A percentile compares a stretch with the other conserved stretches of the same genome.
Evolutionary conservation across 2,329 filamentous ascomycete genomes (phyloP).

Genomic region (Xylariales sp.): DNA sequence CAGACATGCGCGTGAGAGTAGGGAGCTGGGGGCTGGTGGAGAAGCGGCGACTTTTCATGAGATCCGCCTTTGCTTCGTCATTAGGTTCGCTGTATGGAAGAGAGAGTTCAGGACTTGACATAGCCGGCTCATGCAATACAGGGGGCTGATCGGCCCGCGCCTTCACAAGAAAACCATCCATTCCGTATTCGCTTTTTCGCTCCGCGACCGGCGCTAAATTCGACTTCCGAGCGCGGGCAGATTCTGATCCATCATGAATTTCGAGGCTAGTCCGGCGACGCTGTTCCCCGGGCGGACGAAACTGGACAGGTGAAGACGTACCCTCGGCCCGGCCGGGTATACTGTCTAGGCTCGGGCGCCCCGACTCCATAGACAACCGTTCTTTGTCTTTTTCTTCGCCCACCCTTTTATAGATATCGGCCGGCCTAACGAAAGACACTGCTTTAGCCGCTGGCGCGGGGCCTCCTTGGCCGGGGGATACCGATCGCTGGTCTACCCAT

Average conservation of each 20-base stretch:
- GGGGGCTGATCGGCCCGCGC: slow-evolving; percentile 26
- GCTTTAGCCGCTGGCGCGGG: slow-evolving; percentile 57
- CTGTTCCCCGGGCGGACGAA: slow-evolving; percentile 42
- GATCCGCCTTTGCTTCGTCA: slow-evolving; percentile 30
- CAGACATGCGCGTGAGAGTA: slow-evolving; percentile 67
- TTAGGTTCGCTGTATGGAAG: slow-evolving; percentile 12
- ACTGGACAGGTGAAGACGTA: slow-evolving; percentile 40
- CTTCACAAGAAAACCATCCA: slow-evolving; percentile 56
- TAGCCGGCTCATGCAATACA: slow-evolving; percentile 8
- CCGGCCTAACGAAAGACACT: slow-evolving; percentile 75
- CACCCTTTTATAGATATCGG: slow-evolving; percentile 80
- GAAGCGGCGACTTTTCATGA: slow-evolving; percentile 46
- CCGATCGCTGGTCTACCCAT: slow-evolving; percentile 53
- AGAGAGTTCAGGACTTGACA: slow-evolving; percentile 11
- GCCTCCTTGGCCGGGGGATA: slow-evolving; percentile 55
- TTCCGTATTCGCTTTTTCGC: slow-evolving; percentile 68
- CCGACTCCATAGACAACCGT: slow-evolving; percentile 66
- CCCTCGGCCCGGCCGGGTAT: slow-evolving; percentile 49
- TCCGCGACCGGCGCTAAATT: slow-evolving; percentile 66
- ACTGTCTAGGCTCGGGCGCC: slow-evolving; percentile 67
- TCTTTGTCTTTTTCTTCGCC: slow-evolving; percentile 72
- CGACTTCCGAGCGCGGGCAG: slow-evolving; percentile 53
- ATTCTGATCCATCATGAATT: slow-evolving; percentile 53
- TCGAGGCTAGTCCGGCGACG: slow-evolving; percentile 45
- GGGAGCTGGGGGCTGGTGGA: slow-evolving; percentile 70